phyloP scores from a whole-genome alignment of 352 stramenopile species.

The Blastocystis sp. region DNA sequence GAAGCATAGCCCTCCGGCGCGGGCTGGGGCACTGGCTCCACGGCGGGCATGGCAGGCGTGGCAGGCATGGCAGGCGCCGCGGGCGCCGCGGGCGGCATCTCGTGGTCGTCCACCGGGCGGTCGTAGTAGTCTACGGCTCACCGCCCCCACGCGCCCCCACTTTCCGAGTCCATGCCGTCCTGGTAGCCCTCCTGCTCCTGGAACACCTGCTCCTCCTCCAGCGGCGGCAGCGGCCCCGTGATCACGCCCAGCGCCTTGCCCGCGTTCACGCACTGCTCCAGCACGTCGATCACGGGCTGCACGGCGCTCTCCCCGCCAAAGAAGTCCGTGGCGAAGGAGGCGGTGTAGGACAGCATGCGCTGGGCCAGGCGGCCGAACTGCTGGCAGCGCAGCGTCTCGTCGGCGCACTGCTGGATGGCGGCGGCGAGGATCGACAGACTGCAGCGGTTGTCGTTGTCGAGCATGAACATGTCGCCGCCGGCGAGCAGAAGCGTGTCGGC shows the following conservation, averaged over 20 bases:
- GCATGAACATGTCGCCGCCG: slow-evolving; percentile 11
- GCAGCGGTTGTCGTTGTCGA: slow-evolving; percentile 34
- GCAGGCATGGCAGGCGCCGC: neutral
- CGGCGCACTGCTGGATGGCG: slow-evolving; percentile 5
- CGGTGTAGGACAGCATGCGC: slow-evolving; percentile 5
- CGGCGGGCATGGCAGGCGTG: neutral
- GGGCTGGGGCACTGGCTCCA: neutral
- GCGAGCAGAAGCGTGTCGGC: neutral
- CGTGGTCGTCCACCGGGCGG: slow-evolving; percentile 18
- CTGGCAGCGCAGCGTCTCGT: neutral
- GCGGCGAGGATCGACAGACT: slow-evolving; percentile 21
- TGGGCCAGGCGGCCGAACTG: neutral
- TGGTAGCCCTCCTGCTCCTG: neutral
- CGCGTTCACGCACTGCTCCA: slow-evolving; percentile 4
- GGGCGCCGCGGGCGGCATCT: neutral
- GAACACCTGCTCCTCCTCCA: neutral
- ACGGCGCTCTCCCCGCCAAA: neutral
- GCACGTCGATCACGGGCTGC: neutral
- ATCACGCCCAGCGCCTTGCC: neutral
- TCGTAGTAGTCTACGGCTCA: slow-evolving; percentile 34
- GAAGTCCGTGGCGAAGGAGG: slow-evolving; percentile 9
- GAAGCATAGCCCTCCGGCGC: neutral
- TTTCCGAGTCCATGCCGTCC: neutral
- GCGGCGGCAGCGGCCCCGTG: neutral
- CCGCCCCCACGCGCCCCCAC: neutral